These are phyloP conservation scores for Acanthamoeba sp. DNA, from an alignment of 208 protist genomes.

Conservation along the genomic window DNA sequence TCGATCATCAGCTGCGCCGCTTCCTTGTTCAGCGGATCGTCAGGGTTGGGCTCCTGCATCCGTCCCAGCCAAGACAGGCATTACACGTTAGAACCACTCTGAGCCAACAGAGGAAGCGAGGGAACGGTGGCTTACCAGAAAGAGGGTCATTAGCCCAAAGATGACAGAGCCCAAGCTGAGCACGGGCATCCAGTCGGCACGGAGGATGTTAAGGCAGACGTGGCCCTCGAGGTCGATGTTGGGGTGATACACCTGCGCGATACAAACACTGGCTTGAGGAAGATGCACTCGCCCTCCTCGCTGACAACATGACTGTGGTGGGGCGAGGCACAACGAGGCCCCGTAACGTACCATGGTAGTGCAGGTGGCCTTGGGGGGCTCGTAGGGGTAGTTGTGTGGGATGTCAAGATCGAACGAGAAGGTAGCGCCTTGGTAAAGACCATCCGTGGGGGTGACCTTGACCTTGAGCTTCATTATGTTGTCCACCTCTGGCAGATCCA, in stretches of 20 bases:
- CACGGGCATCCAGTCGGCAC: conserved; percentile 92
- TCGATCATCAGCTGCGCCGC: conserved; percentile 87
- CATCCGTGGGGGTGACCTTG: conserved; percentile 81
- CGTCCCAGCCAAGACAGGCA: background rate
- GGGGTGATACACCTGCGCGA: conserved; percentile 88
- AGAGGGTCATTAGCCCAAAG: conserved; percentile 90
- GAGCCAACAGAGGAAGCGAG: conserved; percentile 5
- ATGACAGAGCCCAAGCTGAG: conserved; percentile 90
- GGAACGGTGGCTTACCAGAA: conserved; percentile 69
- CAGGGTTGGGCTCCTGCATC: conserved; percentile 89
- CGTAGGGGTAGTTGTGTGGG: conserved; percentile 85
- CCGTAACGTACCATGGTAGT: conserved; percentile 78
- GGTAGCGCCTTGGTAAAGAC: conserved; percentile 83
- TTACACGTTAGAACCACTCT: background rate
- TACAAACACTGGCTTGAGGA: too few relatives aligned
- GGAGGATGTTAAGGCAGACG: conserved; percentile 92
- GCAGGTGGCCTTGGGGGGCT: conserved; percentile 88
- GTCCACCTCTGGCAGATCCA: conserved; percentile 84
- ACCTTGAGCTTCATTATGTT: conserved; percentile 84
- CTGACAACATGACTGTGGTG: too few relatives aligned
- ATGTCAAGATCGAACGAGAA: conserved; percentile 87
- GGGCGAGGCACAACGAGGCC: background rate
- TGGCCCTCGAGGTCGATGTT: conserved; percentile 92
- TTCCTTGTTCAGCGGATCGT: conserved; percentile 92
- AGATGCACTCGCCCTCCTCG: too few relatives aligned